Evolutionary conservation across 129 eudicot genomes (phyloP).

Genomic region (Helianthus tuberosus): DNA sequence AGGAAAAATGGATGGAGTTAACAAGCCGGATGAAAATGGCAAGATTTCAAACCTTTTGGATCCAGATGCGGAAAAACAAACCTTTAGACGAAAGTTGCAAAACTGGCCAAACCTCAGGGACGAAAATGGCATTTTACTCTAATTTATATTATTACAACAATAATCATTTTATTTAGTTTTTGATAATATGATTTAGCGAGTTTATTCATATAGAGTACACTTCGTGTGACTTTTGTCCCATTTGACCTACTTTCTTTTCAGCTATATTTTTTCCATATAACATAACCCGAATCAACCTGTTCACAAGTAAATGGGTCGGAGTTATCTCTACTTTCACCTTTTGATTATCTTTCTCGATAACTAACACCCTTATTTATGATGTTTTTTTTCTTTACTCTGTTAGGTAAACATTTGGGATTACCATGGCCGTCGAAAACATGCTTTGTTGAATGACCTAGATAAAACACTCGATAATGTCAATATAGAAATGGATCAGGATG

Average conservation of each 20-base stretch:
- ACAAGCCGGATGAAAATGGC: too few relatives aligned
- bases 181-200: constrained; percentile 1
- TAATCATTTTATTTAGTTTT: background rate
- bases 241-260: background rate
- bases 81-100: too few relatives aligned
- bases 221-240: background rate
- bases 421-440: constrained; percentile 67
- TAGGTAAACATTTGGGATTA: constrained; percentile 88
- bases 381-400: constrained; percentile 8
- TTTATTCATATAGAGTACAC: background rate
- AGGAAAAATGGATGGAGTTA: too few relatives aligned
- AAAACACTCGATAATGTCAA: constrained; percentile 89
- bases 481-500: constrained; percentile 91
- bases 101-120: too few relatives aligned
- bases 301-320: too few relatives aligned
- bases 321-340: constrained; percentile 1
- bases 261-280: background rate
- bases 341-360: background rate
- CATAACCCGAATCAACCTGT: too few relatives aligned
- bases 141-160: background rate
- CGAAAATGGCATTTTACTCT: background rate
- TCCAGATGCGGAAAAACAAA: too few relatives aligned
- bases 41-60: too few relatives aligned
- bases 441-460: constrained; percentile 77
- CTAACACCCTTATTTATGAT: constrained; percentile 17